Evolutionary conservation across 2,329 filamentous ascomycete species (phyloP).

Genomic region (Neonectria neomacrospora): DNA sequence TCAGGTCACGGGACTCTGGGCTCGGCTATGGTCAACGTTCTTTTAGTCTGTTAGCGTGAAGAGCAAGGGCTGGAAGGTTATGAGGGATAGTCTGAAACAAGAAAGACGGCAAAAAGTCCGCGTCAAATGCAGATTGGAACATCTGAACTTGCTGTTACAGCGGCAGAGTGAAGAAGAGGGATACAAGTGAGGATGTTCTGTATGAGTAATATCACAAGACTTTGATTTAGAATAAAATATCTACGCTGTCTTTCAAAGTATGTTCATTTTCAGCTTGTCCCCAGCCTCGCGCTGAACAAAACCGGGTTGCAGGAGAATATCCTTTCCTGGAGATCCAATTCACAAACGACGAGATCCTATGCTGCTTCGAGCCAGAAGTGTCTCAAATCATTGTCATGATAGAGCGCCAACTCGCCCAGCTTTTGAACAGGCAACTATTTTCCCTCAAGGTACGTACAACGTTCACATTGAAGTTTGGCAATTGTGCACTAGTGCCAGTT

Average conservation of each 20-base stretch:
- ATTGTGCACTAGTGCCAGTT: background rate
- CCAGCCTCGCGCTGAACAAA: too few species aligned
- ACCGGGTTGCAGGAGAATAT: too few species aligned
- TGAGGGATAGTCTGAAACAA: background rate
- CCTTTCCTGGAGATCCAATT: too few species aligned
- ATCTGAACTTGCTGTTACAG: background rate
- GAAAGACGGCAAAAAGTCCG: background rate
- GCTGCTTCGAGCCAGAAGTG: slow-evolving; percentile 98
- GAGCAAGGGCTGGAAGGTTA: background rate
- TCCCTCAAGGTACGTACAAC: background rate
- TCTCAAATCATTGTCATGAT: slow-evolving; percentile 96
- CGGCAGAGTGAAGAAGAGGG: background rate
- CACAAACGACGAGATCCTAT: slow-evolving; percentile 97
- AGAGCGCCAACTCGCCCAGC: slow-evolving; percentile 86
- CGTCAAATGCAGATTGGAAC: background rate
- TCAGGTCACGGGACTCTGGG: background rate
- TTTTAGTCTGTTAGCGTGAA: background rate
- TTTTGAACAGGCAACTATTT: too few species aligned
- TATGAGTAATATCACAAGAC: too few species aligned
- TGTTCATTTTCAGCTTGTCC: too few species aligned
- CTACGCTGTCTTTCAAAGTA: too few species aligned
- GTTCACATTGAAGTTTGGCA: too few species aligned
- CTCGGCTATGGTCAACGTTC: background rate
- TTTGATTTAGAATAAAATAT: background rate
- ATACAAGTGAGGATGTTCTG: too few species aligned